A percentile compares a stretch with the other conserved stretches of the same genome.
Evolutionary conservation across 2,329 filamentous ascomycete species (phyloP).

Genomic region (Aspergillus ochraceus): DNA sequence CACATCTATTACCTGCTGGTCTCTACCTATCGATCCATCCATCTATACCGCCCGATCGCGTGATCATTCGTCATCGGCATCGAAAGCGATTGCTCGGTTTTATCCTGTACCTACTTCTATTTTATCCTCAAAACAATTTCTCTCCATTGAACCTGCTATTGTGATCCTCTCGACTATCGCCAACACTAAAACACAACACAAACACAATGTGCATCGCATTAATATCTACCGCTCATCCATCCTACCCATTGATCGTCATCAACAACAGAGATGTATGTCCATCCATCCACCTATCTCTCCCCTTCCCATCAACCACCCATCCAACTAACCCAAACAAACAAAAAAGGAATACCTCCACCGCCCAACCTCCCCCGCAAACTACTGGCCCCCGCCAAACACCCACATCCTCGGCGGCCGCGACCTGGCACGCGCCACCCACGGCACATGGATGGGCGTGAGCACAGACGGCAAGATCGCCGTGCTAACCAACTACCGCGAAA

Average conservation of each 20-base stretch:
- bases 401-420: slow-evolving; percentile 63
- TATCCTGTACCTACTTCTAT: background rate
- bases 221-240: slow-evolving; percentile 72
- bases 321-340: slow-evolving; percentile 2
- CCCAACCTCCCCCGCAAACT: slow-evolving; percentile 59
- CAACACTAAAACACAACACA: background rate
- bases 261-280: slow-evolving; percentile 70
- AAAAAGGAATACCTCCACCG: slow-evolving; percentile 61
- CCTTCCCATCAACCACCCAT: background rate
- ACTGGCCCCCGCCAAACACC: slow-evolving; percentile 58
- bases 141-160: no score
- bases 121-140: background rate
- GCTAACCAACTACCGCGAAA: slow-evolving; percentile 65
- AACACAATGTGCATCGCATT: slow-evolving; percentile 69
- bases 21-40: background rate
- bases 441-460: slow-evolving; percentile 66
- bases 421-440: slow-evolving; percentile 58
- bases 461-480: slow-evolving; percentile 61
- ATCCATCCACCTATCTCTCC: background rate
- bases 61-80: background rate
- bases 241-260: slow-evolving; percentile 71
- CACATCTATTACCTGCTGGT: no score
- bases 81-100: background rate
- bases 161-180: no score
- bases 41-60: background rate